phyloP scores from a whole-genome alignment of 176 grass and related monocot genomes.

The Oryza meyeriana region DNA sequence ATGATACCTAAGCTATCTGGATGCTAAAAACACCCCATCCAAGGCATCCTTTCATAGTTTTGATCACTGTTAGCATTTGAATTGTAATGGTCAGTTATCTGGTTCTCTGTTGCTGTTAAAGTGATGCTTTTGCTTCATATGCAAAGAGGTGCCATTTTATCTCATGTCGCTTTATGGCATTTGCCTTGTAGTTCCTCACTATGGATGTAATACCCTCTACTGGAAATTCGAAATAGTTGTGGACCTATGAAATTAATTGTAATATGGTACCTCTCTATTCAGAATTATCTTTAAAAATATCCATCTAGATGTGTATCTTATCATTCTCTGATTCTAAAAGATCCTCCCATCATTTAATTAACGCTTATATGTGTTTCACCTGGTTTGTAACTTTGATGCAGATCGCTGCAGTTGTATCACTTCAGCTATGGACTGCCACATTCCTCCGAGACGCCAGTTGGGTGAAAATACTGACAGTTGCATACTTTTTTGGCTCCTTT shows the following conservation, averaged over 20 bases:
- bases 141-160: neutral
- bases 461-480: constrained; percentile 61
- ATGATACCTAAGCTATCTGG: neutral
- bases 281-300: neutral
- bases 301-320: neutral
- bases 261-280: neutral
- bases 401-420: constrained; percentile 65
- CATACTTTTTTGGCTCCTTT: constrained; percentile 97
- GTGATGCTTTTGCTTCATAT: neutral
- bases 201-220: neutral
- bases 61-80: neutral
- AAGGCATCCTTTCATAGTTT: neutral
- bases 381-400: constrained; percentile 29
- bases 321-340: neutral
- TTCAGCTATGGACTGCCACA: constrained; percentile 79
- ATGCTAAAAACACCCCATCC: neutral
- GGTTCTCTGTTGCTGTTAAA: neutral
- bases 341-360: neutral
- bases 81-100: neutral
- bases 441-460: constrained; percentile 58
- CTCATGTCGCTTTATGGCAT: neutral
- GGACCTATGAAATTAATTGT: neutral
- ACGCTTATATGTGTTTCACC: neutral
- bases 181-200: neutral
- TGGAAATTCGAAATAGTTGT: neutral